These are phyloP conservation scores for Scheffersomyces segobiensis DNA, from an alignment of 1,139 yeast genomes.

Conservation along the genomic window DNA sequence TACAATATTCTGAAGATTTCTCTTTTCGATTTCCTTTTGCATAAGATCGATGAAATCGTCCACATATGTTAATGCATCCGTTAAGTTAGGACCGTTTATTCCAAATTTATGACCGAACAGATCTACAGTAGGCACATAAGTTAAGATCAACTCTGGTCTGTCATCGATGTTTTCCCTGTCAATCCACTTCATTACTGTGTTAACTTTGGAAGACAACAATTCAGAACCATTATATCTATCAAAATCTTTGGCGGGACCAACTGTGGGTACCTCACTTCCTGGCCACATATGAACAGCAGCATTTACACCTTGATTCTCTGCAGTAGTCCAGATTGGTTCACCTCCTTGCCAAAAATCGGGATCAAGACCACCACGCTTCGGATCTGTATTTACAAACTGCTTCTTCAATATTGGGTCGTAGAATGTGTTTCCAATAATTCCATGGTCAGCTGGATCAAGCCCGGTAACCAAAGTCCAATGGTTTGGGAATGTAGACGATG, in stretches of 20 bases:
- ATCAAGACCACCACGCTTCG: slow-evolving; percentile 53
- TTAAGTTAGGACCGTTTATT: slow-evolving; percentile 57
- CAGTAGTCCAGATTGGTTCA: slow-evolving; percentile 86
- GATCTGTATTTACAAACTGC: slow-evolving; percentile 66
- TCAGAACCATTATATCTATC: slow-evolving; percentile 70
- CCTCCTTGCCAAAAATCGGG: slow-evolving; percentile 82
- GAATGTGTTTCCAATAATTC: slow-evolving; percentile 83
- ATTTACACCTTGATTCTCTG: slow-evolving; percentile 59
- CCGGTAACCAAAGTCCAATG: slow-evolving; percentile 94
- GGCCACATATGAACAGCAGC: slow-evolving; percentile 98
- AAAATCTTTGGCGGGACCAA: slow-evolving; percentile 47
- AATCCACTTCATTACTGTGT: slow-evolving; percentile 63
- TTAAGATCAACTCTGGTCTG: slow-evolving; percentile 77
- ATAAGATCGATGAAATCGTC: slow-evolving; percentile 62
- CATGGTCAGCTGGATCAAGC: slow-evolving; percentile 78
- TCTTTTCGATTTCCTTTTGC: slow-evolving; percentile 43
- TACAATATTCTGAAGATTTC: slow-evolving; percentile 64
- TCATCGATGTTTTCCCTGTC: slow-evolving; percentile 48
- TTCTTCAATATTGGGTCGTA: slow-evolving; percentile 58
- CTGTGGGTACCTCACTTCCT: slow-evolving; percentile 72
- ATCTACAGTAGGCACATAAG: slow-evolving; percentile 82
- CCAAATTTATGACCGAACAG: slow-evolving; percentile 74
- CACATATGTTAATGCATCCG: slow-evolving; percentile 57
- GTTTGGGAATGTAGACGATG: slow-evolving; percentile 87
- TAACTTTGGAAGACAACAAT: slow-evolving; percentile 54